Conservation (phyloP, 2,329 filamentous ascomycete genomes). For the Colletotrichum sp. region DNA sequence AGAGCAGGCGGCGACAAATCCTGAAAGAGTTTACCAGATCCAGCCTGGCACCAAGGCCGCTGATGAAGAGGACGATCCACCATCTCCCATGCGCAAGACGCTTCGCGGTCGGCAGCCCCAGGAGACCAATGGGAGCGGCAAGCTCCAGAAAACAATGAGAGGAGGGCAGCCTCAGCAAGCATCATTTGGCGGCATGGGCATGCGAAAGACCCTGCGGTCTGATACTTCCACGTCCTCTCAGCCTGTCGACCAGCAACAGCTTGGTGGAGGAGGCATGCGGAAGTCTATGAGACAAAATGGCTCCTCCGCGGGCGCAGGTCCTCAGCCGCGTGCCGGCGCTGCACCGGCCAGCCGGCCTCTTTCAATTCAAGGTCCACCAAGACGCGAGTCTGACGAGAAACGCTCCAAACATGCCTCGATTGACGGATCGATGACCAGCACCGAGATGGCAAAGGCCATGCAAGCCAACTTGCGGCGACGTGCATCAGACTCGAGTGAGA, state of each 20-base stretch:
- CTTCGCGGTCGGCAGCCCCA: slow-evolving; percentile 5
- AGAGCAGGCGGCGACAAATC: slow-evolving; percentile 10
- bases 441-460: slow-evolving; percentile 17
- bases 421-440: slow-evolving; percentile 16
- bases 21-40: slow-evolving; percentile 44
- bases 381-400: neutral
- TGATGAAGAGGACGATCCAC: neutral
- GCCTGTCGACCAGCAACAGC: neutral
- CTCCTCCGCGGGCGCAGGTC: neutral
- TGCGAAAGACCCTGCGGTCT: slow-evolving; percentile 29
- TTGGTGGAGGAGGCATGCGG: slow-evolving; percentile 28
- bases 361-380: slow-evolving; percentile 3
- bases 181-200: slow-evolving; percentile 9
- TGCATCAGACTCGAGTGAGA: slow-evolving; percentile 72
- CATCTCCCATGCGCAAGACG: neutral
- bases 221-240: neutral
- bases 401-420: neutral
- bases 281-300: slow-evolving; percentile 27
- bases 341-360: neutral
- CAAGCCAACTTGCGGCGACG: slow-evolving; percentile 51
- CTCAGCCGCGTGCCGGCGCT: neutral
- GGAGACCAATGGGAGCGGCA: slow-evolving; percentile 17
- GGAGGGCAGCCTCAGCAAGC: slow-evolving; percentile 27
- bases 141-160: slow-evolving; percentile 54
- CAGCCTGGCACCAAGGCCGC: slow-evolving; percentile 30